phyloP scores from a whole-genome alignment of 768 basidiomycete genomes.

The Hygrocybe punicea region DNA sequence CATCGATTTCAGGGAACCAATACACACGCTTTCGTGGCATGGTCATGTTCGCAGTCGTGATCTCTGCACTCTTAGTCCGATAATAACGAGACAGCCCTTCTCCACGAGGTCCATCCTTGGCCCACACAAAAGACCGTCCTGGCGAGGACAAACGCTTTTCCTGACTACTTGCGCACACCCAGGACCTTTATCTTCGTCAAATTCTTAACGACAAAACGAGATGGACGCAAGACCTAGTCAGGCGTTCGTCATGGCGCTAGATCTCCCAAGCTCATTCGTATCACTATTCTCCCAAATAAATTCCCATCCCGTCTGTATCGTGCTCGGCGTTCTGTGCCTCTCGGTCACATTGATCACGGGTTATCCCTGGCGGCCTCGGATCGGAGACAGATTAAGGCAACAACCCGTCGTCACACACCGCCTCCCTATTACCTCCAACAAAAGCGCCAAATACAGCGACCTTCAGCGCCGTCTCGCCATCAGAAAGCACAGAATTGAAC shows the following conservation, averaged over 20 bases:
- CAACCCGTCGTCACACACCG: neutral
- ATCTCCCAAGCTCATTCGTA: neutral
- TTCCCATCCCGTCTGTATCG: neutral
- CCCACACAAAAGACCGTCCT: neutral
- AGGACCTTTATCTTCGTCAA: neutral
- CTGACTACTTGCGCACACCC: neutral
- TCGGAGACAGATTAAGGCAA: too few relatives aligned
- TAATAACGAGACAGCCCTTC: neutral
- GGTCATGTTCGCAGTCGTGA: neutral
- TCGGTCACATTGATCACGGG: neutral
- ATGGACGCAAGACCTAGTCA: neutral
- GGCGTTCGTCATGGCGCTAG: too few relatives aligned
- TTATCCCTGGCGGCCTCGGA: neutral
- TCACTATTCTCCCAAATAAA: too few relatives aligned
- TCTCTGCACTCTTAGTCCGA: neutral
- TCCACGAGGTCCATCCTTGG: neutral
- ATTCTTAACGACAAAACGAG: neutral
- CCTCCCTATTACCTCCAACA: neutral
- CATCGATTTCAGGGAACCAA: neutral
- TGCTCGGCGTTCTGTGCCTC: neutral
- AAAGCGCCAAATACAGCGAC: neutral
- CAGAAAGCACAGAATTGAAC: conserved; percentile 15
- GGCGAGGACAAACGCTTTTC: neutral
- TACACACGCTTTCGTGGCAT: neutral
- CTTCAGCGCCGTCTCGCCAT: neutral